Base-by-base conservation (phyloP, 2,329 filamentous ascomycete species). In the Lachnellula willkommii region DNA sequence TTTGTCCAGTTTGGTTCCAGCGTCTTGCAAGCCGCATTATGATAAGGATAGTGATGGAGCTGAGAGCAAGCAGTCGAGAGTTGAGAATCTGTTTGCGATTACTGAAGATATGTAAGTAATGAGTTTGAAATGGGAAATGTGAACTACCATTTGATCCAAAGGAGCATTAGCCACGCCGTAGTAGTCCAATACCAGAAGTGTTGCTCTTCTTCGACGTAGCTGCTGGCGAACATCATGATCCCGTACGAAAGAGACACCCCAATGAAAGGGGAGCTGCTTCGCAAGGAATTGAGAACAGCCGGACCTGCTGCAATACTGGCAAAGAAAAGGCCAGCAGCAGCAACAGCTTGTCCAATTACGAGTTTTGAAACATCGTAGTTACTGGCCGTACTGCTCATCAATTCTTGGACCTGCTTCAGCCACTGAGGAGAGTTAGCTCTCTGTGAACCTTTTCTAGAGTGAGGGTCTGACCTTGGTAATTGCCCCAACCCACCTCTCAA, bases 1-100 rank as follows among this genome's bases (percentile, higher is more conserved):
- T 99, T 69, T 97, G 93, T 4, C 94, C 94, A 0, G 94, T 97
- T 71, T 97, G 94, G 68, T 97, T 97, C 93, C 93, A 99, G 54
- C 87, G 81, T 45, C 90, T 78, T 39, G 84, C 75, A 2, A 95
- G 65, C 37, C 92, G 82, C 52, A 89, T 80, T 7, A 82, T 73
- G 1, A 78, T 66, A 7, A 93, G 75, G 0, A 88, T 75, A 35
- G 79, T 65, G 14, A 80, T 40, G 12, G 70, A 63, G 43, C 54
- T 61, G 50, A 62, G 50, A 15, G 50, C 56, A 8, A 66, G 53
- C 8, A 60, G 49, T 8, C 49, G 22, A 46, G 59, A 51, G 46
- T 48, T 43, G 17, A 52, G 52, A 26, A 28, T 47, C 42, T 60
- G 47, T 47, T 60, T 64, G 24, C 62, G 64, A 26, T 59, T 55